Percentiles rank a stretch among this genome's conserved stretches.
phyloP scores from a whole-genome alignment of 164 flowering plant species.

The Cinnamomum chago region DNA sequence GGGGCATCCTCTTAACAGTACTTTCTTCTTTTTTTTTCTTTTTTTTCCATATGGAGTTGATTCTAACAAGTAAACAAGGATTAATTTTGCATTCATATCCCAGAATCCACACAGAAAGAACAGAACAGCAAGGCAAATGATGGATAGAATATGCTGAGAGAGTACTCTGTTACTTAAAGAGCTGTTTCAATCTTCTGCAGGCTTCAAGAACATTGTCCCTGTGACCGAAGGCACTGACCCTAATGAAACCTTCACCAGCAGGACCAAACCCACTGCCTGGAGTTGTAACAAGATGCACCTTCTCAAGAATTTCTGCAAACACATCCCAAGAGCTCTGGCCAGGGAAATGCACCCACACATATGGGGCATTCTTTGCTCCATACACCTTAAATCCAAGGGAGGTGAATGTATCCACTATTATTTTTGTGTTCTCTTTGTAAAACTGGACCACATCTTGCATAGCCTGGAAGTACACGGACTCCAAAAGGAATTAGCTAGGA shows the following conservation, averaged over 20 bases:
- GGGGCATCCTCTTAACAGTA: too few relatives aligned
- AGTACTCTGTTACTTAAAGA: too few relatives aligned
- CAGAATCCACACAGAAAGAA: too few relatives aligned
- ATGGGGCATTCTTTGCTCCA: slow-evolving; percentile 90
- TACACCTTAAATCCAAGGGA: slow-evolving; percentile 82
- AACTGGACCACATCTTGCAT: slow-evolving; percentile 64
- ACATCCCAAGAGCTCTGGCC: slow-evolving; percentile 97
- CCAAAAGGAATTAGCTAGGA: not conserved
- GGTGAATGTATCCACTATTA: slow-evolving; percentile 72
- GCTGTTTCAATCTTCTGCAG: slow-evolving; percentile 65
- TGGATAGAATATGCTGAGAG: too few relatives aligned
- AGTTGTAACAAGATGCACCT: slow-evolving; percentile 88
- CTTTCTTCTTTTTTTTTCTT: too few relatives aligned
- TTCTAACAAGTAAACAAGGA: too few relatives aligned
- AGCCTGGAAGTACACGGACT: slow-evolving; percentile 42
- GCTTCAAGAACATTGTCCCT: slow-evolving; percentile 75
- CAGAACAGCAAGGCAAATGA: too few relatives aligned
- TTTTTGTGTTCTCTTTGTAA: slow-evolving; percentile 80
- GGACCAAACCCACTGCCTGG: slow-evolving; percentile 98
- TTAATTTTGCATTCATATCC: too few relatives aligned
- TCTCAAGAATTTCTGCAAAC: slow-evolving; percentile 83
- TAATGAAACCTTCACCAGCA: slow-evolving; percentile 86
- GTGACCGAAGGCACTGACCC: slow-evolving; percentile 93
- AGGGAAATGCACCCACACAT: slow-evolving; percentile 93
- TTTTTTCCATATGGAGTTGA: too few relatives aligned